phyloP scores from a whole-genome alignment of 306 rosid genomes.

The Fragaria vesca region DNA sequence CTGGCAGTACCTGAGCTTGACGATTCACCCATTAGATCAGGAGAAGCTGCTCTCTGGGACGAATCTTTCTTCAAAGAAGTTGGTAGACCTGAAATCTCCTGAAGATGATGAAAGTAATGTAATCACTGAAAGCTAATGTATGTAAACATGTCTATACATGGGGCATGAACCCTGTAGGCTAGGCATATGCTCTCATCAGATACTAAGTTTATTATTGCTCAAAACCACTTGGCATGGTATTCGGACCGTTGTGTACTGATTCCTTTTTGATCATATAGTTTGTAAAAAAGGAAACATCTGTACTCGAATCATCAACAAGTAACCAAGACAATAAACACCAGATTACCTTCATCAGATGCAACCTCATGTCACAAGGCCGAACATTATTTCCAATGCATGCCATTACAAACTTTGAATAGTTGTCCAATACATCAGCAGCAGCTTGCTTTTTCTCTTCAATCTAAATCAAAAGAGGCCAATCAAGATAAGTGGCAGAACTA shows the following conservation, averaged over 20 bases:
- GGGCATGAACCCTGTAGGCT: constrained; percentile 7
- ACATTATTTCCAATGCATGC: constrained; percentile 71
- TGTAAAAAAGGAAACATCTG: neutral
- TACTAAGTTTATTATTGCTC: neutral
- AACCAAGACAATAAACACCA: neutral
- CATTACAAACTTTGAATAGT: constrained; percentile 82
- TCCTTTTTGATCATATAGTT: neutral
- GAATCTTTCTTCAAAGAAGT: constrained; percentile 77
- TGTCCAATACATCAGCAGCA: constrained; percentile 80
- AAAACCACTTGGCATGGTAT: neutral
- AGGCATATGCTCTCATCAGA: neutral
- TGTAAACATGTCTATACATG: neutral
- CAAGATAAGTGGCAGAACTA: neutral
- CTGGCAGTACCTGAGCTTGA: constrained; percentile 91
- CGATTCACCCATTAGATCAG: constrained; percentile 92
- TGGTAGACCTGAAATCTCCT: constrained; percentile 88
- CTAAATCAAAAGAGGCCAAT: constrained; percentile 34
- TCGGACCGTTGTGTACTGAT: neutral
- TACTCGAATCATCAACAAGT: neutral
- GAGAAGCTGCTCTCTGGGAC: constrained; percentile 67
- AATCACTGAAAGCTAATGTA: constrained; percentile 12
- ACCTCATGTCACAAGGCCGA: constrained; percentile 75
- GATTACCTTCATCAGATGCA: constrained; percentile 92
- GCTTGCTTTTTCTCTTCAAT: constrained; percentile 73
- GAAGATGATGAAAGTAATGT: constrained; percentile 17